Conservation (phyloP, 805 yeast species). For the Yarrowia sp. region DNA sequence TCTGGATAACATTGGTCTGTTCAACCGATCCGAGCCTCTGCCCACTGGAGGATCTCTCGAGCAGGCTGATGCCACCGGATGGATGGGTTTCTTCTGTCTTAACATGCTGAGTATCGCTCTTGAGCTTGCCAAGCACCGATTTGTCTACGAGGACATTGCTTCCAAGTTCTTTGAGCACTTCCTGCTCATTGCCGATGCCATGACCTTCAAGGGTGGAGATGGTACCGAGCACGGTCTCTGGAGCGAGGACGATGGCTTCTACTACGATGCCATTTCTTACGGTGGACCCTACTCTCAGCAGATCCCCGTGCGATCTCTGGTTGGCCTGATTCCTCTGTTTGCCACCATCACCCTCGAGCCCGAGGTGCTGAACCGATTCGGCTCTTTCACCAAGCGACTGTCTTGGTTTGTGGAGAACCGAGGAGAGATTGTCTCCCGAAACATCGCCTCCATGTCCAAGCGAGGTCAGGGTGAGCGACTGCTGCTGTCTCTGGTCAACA, state of each 20-base stretch:
- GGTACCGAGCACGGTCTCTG: constrained; percentile 65
- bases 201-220: constrained; percentile 62
- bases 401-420: constrained; percentile 80
- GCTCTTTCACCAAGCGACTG: constrained; percentile 76
- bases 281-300: constrained; percentile 63
- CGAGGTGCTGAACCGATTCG: constrained; percentile 70
- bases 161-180: constrained; percentile 93
- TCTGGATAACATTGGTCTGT: constrained; percentile 86
- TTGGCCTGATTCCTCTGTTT: constrained; percentile 86
- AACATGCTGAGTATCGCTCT: constrained; percentile 91
- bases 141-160: constrained; percentile 89
- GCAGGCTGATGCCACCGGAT: constrained; percentile 95
- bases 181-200: constrained; percentile 86
- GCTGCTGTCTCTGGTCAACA: constrained; percentile 73
- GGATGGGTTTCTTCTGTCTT: constrained; percentile 93
- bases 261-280: constrained; percentile 86
- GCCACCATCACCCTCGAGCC: constrained; percentile 89
- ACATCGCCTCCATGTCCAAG: constrained; percentile 76
- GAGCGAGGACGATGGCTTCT: constrained; percentile 87
- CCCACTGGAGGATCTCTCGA: constrained; percentile 90
- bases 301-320: constrained; percentile 82
- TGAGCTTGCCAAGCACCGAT: constrained; percentile 80
- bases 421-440: constrained; percentile 67
- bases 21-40: constrained; percentile 87
- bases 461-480: constrained; percentile 82